Base-by-base conservation (phyloP, 768 basidiomycete species). In the Trametes villosa region DNA sequence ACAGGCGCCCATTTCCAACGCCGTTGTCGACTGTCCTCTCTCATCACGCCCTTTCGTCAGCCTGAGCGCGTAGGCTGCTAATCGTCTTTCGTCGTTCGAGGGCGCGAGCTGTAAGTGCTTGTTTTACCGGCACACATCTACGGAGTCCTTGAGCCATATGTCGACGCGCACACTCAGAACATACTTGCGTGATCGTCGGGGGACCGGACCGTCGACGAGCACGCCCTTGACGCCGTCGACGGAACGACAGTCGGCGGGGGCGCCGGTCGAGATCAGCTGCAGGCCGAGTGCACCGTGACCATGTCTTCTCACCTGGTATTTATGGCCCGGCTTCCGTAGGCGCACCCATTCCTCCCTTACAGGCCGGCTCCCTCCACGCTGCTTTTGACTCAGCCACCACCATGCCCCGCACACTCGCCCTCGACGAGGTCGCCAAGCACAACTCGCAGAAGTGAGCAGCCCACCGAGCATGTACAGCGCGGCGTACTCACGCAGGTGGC, bases 351-450 rank as follows among this genome's bases (percentile, higher is more conserved):
- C 33, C 27, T 46, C 40, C 1, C 3, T n/a, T 27, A 33, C 33
- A 8, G 33, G 33, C 33, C 22, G 20, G 15, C 34, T 7, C 3
- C 31, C 48, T 36, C 2, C 22, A 48, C 47, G 17, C 29, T 34
- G 24, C 9, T 22, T 22, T 30, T 26, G 15, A 20, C 20, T 36
- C 50, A n/a, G 17, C 33, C 29, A 20, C 24, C 22, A 59, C 41
- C 57, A 68, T 70, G 68, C 63, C 69, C 42, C 65, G 68, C 42
- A 80, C 83, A 72, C 73, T 79, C 59, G 74, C 77, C 38, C 81
- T 89, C 45, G 71, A 82, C 27, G 81, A 91, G 70, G 81, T 91
- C 22, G 79, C 85, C 27, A 69, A 81, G 50, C 88, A 91, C 72
- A 85, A 82, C 66, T 79, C 80, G 18, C 41, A 74, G 20, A 69